Conservation (phyloP, 2,329 filamentous ascomycete genomes). For the Penicillium sp. region DNA sequence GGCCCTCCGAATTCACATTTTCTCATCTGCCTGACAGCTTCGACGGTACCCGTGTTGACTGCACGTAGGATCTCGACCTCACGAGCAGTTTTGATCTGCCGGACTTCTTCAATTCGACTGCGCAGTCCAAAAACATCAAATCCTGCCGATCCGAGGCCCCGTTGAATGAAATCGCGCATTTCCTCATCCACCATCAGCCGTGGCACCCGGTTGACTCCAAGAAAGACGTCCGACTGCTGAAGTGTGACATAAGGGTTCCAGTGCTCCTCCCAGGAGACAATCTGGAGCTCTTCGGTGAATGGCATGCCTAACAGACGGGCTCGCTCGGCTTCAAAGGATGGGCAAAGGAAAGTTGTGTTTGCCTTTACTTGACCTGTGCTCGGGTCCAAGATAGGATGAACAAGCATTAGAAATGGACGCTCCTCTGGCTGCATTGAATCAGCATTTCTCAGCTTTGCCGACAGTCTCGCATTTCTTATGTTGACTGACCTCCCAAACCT, state of each 20-base stretch:
- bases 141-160: conserved; percentile 57
- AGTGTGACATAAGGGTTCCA: conserved; percentile 66
- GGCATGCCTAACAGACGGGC: conserved; percentile 64
- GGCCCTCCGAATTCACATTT: conserved; percentile 31
- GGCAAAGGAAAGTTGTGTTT: conserved; percentile 62
- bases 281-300: conserved; percentile 54
- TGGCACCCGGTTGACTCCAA: conserved; percentile 24
- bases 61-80: conserved; percentile 63
- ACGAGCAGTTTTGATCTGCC: conserved; percentile 60
- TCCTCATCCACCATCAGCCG: conserved; percentile 68
- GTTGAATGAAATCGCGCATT: conserved; percentile 65
- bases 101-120: conserved; percentile 60
- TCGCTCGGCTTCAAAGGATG: conserved; percentile 64
- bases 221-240: conserved; percentile 49
- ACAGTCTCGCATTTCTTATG: neutral
- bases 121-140: conserved; percentile 61
- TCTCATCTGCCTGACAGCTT: conserved; percentile 62
- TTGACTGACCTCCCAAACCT: conserved; percentile 56
- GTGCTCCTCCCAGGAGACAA: conserved; percentile 66
- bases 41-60: conserved; percentile 67
- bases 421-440: conserved; percentile 57
- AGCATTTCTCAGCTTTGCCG: neutral
- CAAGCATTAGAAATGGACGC: conserved; percentile 65
- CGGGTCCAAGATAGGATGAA: conserved; percentile 51
- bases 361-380: conserved; percentile 51